These are phyloP conservation scores for Leccinum incarnatum DNA, from an alignment of 768 basidiomycete genomes.

Conservation along the genomic window DNA sequence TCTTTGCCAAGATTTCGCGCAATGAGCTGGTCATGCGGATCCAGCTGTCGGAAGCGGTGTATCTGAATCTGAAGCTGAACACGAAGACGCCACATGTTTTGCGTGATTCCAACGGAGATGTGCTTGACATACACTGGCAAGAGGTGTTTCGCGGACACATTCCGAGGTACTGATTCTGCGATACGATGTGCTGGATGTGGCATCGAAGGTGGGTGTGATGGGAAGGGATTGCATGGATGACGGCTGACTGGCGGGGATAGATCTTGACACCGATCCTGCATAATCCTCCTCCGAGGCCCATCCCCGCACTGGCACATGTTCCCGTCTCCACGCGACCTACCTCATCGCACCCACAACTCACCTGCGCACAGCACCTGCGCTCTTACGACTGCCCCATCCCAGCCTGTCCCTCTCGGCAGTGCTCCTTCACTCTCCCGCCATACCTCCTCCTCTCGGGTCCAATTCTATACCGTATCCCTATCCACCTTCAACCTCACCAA, in stretches of 20 bases:
- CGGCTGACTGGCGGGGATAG: slow-evolving; percentile 36
- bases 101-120: slow-evolving; percentile 94
- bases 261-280: slow-evolving; percentile 94
- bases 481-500: slow-evolving; percentile 12
- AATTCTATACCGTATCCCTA: slow-evolving; percentile 34
- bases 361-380: slow-evolving; percentile 33
- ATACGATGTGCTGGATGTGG: slow-evolving; percentile 93
- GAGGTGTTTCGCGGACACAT: slow-evolving; percentile 89
- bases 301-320: slow-evolving; percentile 38
- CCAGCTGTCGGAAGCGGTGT: slow-evolving; percentile 94
- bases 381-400: slow-evolving; percentile 33
- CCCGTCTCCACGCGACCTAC: slow-evolving; percentile 27
- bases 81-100: slow-evolving; percentile 72
- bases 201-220: slow-evolving; percentile 79
- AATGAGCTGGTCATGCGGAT: slow-evolving; percentile 98
- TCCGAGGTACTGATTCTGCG: slow-evolving; percentile 91
- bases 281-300: slow-evolving; percentile 5
- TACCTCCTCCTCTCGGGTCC: slow-evolving; percentile 36
- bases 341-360: slow-evolving; percentile 45
- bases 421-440: slow-evolving; percentile 30
- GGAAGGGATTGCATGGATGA: not conserved
- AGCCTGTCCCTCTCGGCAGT: slow-evolving; percentile 29
- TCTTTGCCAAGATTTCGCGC: slow-evolving; percentile 93
- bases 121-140: slow-evolving; percentile 86
- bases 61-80: slow-evolving; percentile 82